Evolutionary conservation across 257 asterid genomes (phyloP).

Genomic region (Solanum raphanifolium): DNA sequence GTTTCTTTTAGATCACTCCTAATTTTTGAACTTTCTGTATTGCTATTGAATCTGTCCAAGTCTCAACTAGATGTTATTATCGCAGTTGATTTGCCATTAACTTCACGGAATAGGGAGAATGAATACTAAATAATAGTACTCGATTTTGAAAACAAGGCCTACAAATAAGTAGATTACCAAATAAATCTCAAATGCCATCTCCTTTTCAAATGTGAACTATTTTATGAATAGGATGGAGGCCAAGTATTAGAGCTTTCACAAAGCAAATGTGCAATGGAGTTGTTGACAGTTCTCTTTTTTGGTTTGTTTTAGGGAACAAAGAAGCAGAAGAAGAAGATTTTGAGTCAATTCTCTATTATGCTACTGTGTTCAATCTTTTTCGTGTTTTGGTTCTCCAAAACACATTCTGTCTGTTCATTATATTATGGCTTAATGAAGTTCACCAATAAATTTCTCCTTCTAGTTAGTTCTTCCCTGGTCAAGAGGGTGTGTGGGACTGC

Average conservation of each 20-base stretch:
- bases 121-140: not conserved
- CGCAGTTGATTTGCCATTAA: not conserved
- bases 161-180: not conserved
- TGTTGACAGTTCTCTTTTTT: not conserved
- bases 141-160: not conserved
- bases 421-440: not conserved
- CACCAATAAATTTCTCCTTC: not conserved
- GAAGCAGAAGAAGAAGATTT: not conserved
- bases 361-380: not conserved
- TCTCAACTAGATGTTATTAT: not conserved
- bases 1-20: no score
- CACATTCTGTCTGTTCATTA: not conserved
- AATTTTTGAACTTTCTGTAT: not conserved
- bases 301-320: not conserved
- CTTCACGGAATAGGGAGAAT: not conserved
- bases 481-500: not conserved
- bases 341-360: not conserved
- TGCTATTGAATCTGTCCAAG: not conserved
- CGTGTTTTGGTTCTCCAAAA: not conserved
- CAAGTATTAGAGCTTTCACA: not conserved
- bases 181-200: not conserved
- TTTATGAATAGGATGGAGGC: not conserved
- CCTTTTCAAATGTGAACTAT: not conserved
- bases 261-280: not conserved
- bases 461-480: not conserved